These are phyloP conservation scores for Fusarium armeniacum DNA, from an alignment of 2,329 filamentous ascomycete genomes.

Conservation along the genomic window DNA sequence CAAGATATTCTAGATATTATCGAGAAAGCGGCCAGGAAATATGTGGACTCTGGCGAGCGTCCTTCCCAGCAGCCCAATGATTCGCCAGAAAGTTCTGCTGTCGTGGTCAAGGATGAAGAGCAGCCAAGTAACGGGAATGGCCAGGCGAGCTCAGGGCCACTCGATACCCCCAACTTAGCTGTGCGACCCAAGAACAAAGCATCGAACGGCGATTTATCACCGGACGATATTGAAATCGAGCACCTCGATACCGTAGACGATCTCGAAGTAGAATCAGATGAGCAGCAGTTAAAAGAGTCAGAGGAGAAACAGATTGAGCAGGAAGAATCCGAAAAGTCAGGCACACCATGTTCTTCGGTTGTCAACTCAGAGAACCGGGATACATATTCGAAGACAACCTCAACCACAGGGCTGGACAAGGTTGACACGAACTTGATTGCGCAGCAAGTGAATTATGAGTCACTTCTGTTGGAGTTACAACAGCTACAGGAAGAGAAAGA, in stretches of 20 bases:
- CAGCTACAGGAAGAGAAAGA: constrained; percentile 52
- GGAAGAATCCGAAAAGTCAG: constrained; percentile 10
- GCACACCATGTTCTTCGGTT: constrained; percentile 2
- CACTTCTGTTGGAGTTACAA: constrained; percentile 53
- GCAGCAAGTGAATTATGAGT: constrained; percentile 54
- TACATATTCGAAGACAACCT: not conserved
- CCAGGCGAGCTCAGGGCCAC: constrained; percentile 6
- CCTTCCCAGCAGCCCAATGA: constrained; percentile 35
- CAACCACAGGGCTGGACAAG: constrained; percentile 16
- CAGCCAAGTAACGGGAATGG: constrained; percentile 10
- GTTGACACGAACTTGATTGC: constrained; percentile 43
- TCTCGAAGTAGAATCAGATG: constrained; percentile 47
- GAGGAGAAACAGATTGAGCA: constrained; percentile 17
- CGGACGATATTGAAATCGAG: constrained; percentile 67
- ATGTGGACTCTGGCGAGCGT: constrained; percentile 59
- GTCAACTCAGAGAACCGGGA: constrained; percentile 2
- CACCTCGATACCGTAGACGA: constrained; percentile 52
- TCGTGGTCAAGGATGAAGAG: constrained; percentile 19
- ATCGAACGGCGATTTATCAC: constrained; percentile 50
- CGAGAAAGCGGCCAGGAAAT: constrained; percentile 65
- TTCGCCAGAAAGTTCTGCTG: constrained; percentile 16
- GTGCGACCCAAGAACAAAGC: constrained; percentile 31
- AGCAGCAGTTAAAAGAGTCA: constrained; percentile 38
- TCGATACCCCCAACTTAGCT: constrained; percentile 1
- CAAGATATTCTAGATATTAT: constrained; percentile 66